phyloP scores from a whole-genome alignment of 768 basidiomycete genomes.

The Cubamyces sp. region DNA sequence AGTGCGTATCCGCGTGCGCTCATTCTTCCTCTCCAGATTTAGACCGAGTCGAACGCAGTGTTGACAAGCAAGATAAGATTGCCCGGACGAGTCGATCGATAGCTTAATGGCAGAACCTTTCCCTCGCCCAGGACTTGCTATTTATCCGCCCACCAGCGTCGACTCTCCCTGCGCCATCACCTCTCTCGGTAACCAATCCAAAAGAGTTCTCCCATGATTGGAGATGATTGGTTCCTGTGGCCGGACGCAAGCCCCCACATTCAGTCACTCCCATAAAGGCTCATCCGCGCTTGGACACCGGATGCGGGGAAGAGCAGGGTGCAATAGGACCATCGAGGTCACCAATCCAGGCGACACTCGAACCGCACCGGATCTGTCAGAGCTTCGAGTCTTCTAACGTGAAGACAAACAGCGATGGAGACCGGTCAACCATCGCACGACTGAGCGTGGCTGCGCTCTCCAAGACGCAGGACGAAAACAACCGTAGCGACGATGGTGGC shows the following conservation, averaged over 20 bases:
- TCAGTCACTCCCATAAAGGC: not conserved
- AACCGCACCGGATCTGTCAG: too few species aligned
- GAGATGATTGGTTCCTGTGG: conserved; percentile 7
- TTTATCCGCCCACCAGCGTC: not conserved
- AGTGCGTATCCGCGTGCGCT: too few species aligned
- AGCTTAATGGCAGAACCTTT: conserved; percentile 2
- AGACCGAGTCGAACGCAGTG: too few species aligned
- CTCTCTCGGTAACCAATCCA: not conserved
- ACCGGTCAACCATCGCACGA: not conserved
- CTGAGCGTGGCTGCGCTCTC: not conserved
- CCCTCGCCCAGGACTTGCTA: not conserved
- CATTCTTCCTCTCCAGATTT: too few species aligned
- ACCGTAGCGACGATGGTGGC: not conserved
- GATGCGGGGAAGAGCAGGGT: not conserved
- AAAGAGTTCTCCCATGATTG: not conserved
- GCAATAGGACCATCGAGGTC: not conserved
- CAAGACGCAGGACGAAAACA: not conserved
- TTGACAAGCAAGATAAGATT: too few species aligned
- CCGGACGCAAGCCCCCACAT: not conserved
- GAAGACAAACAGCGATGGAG: not conserved
- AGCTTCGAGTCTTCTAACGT: not conserved
- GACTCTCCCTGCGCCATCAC: not conserved
- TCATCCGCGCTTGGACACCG: conserved; percentile 4
- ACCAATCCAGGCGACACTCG: too few species aligned
- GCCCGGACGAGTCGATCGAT: not conserved